Conservation (phyloP, 306 rosid species). For the Vigna reflexopilosa region DNA sequence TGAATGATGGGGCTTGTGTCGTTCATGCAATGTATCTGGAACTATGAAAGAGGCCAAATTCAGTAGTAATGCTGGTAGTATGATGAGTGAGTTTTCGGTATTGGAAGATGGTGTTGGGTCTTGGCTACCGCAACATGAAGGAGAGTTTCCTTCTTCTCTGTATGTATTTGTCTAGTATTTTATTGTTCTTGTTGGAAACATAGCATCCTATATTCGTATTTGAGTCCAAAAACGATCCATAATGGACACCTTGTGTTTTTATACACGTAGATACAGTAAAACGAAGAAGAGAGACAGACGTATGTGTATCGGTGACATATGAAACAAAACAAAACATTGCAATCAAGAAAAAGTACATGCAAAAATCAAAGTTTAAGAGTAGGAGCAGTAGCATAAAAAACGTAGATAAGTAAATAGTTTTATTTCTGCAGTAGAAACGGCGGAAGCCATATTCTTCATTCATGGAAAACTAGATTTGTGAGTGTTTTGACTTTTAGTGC, state of each 20-base stretch:
- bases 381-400: too few relatives aligned
- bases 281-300: too few relatives aligned
- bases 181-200: not conserved
- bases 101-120: slow-evolving; percentile 61
- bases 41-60: slow-evolving; percentile 53
- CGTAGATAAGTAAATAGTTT: too few relatives aligned
- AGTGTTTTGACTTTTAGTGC: slow-evolving; percentile 43
- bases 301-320: too few relatives aligned
- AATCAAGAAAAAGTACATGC: too few relatives aligned
- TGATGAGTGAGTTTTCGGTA: slow-evolving; percentile 53
- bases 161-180: not conserved
- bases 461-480: not conserved
- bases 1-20: slow-evolving; percentile 87
- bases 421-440: too few relatives aligned
- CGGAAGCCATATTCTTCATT: too few relatives aligned
- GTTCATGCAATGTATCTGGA: slow-evolving; percentile 56
- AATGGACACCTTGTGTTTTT: not conserved
- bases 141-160: slow-evolving; percentile 42
- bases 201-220: not conserved
- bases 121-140: slow-evolving; percentile 70
- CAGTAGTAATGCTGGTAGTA: slow-evolving; percentile 38
- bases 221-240: not conserved
- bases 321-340: too few relatives aligned
- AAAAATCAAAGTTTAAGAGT: too few relatives aligned
- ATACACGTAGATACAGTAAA: not conserved